Base-by-base conservation (phyloP, 2,329 filamentous ascomycete genomes). In the Penicillium sp. region DNA sequence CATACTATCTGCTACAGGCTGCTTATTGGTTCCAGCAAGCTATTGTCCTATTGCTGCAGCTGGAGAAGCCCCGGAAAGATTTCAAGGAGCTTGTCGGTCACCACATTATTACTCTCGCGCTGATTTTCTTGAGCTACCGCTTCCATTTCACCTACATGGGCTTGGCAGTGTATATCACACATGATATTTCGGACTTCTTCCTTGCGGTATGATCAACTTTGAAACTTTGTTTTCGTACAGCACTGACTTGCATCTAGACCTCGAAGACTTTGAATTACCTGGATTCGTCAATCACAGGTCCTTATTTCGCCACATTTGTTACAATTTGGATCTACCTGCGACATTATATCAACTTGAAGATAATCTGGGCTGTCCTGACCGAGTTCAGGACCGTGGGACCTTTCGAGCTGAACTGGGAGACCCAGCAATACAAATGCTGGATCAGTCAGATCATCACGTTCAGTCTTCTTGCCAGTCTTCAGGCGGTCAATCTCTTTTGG, bases 101-200 rank as follows among this genome's bases (percentile, higher is more conserved):
- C 72, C 92, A 97, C 72, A 87, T 97, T 64, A 89, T 97, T 70
- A 95, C 90, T 20, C 77, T 97, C 59, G 78, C 86, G 20, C 81
- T 97, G 65, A 96, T 97, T 64, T 87, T 77, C 58, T 77, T 93
- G 68, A 94, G 89, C 77, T 97, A 97, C 77, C 86, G 91, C 60
- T 97, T 96, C 79, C 92, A 97, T 75, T 97, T 97, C 73, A 95
- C 91, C 20, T 93, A 96, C 75, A 95, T 97, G 71, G 92, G 92
- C 24, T 77, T 97, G 55, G 90, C 91, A 20, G 91, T 97, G 33
- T 97, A 96, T 74, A 91, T 94, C 60, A 96, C 92, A 9, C 91
- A 96, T 74, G 92, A 97, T 69, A 89, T 97, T 60, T 91, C 87
- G 59, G 92, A 97, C 73, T 96, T 97, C 77, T 97, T 97, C 83